Evolutionary conservation across 1,139 yeast genomes (phyloP).

Genomic region (Blastobotrys ciferrii): DNA sequence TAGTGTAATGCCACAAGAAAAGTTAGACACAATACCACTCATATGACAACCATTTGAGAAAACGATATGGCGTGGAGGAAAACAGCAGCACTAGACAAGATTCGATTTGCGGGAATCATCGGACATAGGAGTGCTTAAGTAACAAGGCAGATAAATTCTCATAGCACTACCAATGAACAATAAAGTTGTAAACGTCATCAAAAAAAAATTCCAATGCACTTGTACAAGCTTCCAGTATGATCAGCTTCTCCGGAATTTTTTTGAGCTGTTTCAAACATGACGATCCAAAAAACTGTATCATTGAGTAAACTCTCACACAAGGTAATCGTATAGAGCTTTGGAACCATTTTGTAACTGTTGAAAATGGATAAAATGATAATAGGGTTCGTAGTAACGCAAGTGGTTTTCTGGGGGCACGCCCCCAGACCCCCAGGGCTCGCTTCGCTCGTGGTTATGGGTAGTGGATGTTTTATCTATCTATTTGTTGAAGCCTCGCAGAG

Average conservation of each 20-base stretch:
- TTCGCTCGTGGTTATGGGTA: no score
- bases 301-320: constrained; percentile 94
- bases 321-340: constrained; percentile 91
- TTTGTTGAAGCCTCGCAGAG: no score
- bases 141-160: constrained; percentile 88
- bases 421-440: no score
- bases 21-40: constrained; percentile 95
- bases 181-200: constrained; percentile 93
- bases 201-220: constrained; percentile 84
- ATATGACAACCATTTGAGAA: constrained; percentile 98
- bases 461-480: no score
- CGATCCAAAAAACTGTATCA: constrained; percentile 92
- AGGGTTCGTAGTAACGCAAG: constrained; percentile 97
- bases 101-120: constrained; percentile 94
- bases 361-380: constrained; percentile 94
- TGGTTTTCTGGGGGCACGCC: constrained; percentile 98
- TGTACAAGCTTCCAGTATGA: constrained; percentile 72
- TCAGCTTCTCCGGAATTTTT: constrained; percentile 88
- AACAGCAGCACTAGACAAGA: constrained; percentile 86
- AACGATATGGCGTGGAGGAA: constrained; percentile 92
- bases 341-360: constrained; percentile 96
- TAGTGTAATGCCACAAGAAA: constrained; percentile 94
- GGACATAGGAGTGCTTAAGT: constrained; percentile 85
- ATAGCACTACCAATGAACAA: constrained; percentile 83
- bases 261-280: constrained; percentile 98